These are phyloP conservation scores for Fusarium poae DNA, from an alignment of 2,329 filamentous ascomycete genomes.

Conservation along the genomic window DNA sequence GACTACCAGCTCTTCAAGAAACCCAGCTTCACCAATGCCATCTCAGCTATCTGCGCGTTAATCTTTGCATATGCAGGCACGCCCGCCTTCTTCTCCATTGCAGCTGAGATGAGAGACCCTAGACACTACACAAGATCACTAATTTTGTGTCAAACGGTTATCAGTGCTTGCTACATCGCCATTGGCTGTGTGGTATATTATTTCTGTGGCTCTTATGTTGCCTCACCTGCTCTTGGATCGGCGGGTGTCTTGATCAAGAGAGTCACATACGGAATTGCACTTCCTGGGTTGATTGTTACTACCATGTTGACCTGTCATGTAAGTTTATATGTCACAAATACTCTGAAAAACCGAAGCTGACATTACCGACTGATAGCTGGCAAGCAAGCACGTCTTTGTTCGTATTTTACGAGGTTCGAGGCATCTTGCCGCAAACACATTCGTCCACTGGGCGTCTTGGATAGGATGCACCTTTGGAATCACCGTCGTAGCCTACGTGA, in stretches of 20 bases:
- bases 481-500: constrained; percentile 48
- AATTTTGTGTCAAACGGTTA: constrained; percentile 47
- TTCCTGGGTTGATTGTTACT: constrained; percentile 50
- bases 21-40: constrained; percentile 51
- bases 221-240: constrained; percentile 62
- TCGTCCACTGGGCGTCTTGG: constrained; percentile 52
- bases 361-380: neutral
- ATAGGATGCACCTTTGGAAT: constrained; percentile 48
- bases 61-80: constrained; percentile 57
- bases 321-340: neutral
- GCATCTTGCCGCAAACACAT: constrained; percentile 49
- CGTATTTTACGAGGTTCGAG: constrained; percentile 48
- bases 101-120: constrained; percentile 54
- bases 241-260: constrained; percentile 59
- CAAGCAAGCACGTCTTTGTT: constrained; percentile 37
- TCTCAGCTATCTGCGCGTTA: constrained; percentile 51
- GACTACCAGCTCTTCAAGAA: constrained; percentile 51
- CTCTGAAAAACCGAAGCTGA: accelerated
- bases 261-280: constrained; percentile 57
- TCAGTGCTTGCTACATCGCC: constrained; percentile 52
- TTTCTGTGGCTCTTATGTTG: constrained; percentile 61
- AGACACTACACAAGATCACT: constrained; percentile 47
- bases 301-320: constrained; percentile 48
- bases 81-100: constrained; percentile 53
- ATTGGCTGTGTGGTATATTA: constrained; percentile 59